Evolutionary conservation across 441 rosid genomes (phyloP), one percentile per base, ranked within the genome.

Genomic region (Eutrema salsugineum): DNA sequence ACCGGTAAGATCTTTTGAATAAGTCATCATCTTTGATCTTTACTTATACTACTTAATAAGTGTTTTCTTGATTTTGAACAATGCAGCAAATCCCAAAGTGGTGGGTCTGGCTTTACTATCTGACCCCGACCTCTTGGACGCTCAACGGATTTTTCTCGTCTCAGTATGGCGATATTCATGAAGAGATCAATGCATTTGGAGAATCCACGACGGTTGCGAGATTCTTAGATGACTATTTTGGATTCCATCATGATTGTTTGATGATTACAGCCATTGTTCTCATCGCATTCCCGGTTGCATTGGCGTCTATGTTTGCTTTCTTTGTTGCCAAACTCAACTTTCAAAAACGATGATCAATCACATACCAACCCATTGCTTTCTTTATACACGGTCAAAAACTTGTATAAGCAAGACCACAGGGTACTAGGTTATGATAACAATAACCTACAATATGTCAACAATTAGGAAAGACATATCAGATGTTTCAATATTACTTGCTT

Each of bases 31-130:
- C 55, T 40, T 62, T 42, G 3, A 44, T 35, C 28, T 64, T 28
- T 56, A 16, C 27, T 3, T 63, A 6, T 40, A 56, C n/a, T n/a
- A n/a, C 39, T 47, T 20, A 40, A 8, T 19, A 24, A 47, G 15
- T 74, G 68, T 51, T 44, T 67, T 50, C 56, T 42, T 74, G 50
- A 33, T 62, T 44, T 35, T 47, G 28, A 22, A 19, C 43, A 63
- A 6, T 78, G 79, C 86, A 85, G 90, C 70, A 82, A 80, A 78
- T 85, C 44, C 92, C 86, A 0, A 78, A 75, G 42, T 85, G 87
- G 88, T 85, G 92, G 89, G 64, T 84, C 10, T 87, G 89, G 92
- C 43, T 77, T 28, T 83, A 82, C 63, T 82, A 82, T 60, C 10
- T 82, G 20, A 77, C 58, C 19, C 89, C 89, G 7, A 79, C 84